Conservation (phyloP, 208 protist genomes). For the Trichomonas tenax region DNA sequence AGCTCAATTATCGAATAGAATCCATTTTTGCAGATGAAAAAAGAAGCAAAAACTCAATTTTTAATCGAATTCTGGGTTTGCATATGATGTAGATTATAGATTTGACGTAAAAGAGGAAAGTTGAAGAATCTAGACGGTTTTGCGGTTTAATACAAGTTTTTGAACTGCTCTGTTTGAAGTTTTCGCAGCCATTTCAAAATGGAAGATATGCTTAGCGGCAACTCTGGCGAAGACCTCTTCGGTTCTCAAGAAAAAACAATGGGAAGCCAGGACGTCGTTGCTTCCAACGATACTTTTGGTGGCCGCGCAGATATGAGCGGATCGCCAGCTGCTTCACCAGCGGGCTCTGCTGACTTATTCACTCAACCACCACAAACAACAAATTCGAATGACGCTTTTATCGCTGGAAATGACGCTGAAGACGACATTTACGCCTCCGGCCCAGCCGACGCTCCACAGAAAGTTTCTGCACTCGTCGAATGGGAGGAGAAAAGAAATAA, state of each 20-base stretch:
- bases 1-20: too few relatives aligned
- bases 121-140: too few relatives aligned
- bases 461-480: not conserved
- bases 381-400: not conserved
- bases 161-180: too few relatives aligned
- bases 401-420: not conserved
- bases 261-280: not conserved
- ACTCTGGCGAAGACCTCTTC: not conserved
- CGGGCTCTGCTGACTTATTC: not conserved
- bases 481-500: not conserved
- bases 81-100: too few relatives aligned
- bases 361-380: not conserved
- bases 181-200: not conserved
- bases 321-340: not conserved
- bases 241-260: not conserved
- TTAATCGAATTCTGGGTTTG: too few relatives aligned
- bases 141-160: too few relatives aligned
- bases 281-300: not conserved
- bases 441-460: not conserved
- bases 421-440: not conserved
- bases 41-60: too few relatives aligned
- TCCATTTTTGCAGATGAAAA: too few relatives aligned
- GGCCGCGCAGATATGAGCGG: not conserved
- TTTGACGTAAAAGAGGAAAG: too few relatives aligned
- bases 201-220: not conserved